These are phyloP conservation scores for Rhododendron ferrugineum DNA, from an alignment of 148 eudicot species.

Conservation along the genomic window DNA sequence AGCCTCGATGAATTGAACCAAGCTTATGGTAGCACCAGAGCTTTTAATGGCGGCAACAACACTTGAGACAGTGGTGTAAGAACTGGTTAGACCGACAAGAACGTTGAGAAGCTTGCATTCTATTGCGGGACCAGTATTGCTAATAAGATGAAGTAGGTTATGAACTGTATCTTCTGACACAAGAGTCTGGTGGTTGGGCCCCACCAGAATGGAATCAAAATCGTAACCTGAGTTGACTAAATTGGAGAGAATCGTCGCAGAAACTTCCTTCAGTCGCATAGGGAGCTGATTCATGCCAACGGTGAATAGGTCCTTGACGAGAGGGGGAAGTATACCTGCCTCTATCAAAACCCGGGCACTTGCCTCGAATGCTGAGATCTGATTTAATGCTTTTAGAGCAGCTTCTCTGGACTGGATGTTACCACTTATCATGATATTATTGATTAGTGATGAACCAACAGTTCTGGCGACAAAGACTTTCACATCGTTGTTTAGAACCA, in stretches of 20 bases:
- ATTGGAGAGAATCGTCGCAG: constrained; percentile 79
- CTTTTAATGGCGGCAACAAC: constrained; percentile 86
- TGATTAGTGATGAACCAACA: constrained; percentile 62
- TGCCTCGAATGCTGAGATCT: constrained; percentile 69
- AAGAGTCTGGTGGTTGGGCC: constrained; percentile 58
- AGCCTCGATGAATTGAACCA: constrained; percentile 82
- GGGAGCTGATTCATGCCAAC: constrained; percentile 62
- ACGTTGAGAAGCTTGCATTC: constrained; percentile 90
- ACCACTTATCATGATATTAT: constrained; percentile 56
- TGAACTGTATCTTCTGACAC: constrained; percentile 71
- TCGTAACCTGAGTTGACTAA: constrained; percentile 68
- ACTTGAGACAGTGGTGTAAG: constrained; percentile 39
- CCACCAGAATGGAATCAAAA: constrained; percentile 60
- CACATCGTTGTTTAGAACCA: constrained; percentile 71
- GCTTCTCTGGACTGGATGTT: constrained; percentile 63
- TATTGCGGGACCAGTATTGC: constrained; percentile 87
- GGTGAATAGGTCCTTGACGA: constrained; percentile 64
- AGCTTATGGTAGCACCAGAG: constrained; percentile 74
- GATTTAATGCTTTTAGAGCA: constrained; percentile 71
- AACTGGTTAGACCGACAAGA: constrained; percentile 79
- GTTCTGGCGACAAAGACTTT: constrained; percentile 66
- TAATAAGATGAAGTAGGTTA: constrained; percentile 67
- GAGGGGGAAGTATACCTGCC: constrained; percentile 79
- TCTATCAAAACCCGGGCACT: constrained; percentile 72
- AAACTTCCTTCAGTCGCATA: constrained; percentile 73